These are phyloP conservation scores for Zoysia matrella DNA, from an alignment of 202 grass and related monocot species.

Conservation along the genomic window DNA sequence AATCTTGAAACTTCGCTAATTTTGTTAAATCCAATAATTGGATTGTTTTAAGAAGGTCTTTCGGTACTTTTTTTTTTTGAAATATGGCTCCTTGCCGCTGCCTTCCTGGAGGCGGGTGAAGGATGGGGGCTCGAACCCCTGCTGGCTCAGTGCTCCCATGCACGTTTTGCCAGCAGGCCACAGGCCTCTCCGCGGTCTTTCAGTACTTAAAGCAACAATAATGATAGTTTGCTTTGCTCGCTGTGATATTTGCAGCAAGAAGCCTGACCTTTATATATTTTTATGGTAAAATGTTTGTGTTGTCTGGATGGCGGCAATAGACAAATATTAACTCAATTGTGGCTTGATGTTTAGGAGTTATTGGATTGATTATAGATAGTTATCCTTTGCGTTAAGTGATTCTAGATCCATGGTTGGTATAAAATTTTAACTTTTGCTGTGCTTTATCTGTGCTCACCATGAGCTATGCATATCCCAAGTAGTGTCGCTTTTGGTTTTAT, in stretches of 20 bases:
- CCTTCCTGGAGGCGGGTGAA: too few species aligned
- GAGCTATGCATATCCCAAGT: slow-evolving; percentile 19
- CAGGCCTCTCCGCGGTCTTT: too few species aligned
- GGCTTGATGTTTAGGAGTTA: slow-evolving; percentile 5
- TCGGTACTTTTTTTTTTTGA: neutral
- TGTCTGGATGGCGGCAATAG: slow-evolving; percentile 1
- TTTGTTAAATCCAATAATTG: slow-evolving; percentile 16
- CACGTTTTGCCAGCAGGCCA: too few species aligned
- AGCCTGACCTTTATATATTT: slow-evolving; percentile 15
- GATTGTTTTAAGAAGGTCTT: neutral
- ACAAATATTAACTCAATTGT: neutral
- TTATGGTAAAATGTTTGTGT: slow-evolving; percentile 7
- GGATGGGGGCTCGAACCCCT: too few species aligned
- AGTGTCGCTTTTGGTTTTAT: neutral
- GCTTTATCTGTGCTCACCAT: slow-evolving; percentile 10
- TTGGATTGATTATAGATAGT: too few species aligned
- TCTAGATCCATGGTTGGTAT: neutral
- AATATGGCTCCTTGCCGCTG: too few species aligned
- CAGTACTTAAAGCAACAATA: slow-evolving; percentile 10
- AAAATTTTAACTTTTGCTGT: neutral
- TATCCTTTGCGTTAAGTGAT: slow-evolving; percentile 20
- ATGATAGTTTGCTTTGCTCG: slow-evolving; percentile 8
- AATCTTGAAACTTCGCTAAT: neutral
- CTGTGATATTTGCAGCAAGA: slow-evolving; percentile 6
- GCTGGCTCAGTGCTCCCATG: too few species aligned